These are phyloP conservation scores for Pisolithus tinctorius DNA, from an alignment of 768 basidiomycete genomes.

Conservation along the genomic window DNA sequence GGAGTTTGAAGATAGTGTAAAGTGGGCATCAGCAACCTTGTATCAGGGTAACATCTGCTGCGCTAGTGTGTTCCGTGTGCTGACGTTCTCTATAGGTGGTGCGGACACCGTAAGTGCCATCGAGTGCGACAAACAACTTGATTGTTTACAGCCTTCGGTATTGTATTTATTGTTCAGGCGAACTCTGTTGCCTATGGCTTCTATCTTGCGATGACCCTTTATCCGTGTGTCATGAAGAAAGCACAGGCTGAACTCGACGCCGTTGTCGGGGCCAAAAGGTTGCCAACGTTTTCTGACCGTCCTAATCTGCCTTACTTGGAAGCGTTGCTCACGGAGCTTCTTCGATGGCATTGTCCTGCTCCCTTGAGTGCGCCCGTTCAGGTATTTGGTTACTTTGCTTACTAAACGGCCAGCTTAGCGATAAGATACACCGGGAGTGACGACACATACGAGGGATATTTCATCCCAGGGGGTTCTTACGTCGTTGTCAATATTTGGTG, in stretches of 20 bases:
- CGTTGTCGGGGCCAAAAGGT: slow-evolving; percentile 15
- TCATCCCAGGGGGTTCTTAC: slow-evolving; percentile 13
- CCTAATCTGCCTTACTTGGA: slow-evolving; percentile 22
- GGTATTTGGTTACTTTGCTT: neutral
- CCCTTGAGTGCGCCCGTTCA: slow-evolving; percentile 6
- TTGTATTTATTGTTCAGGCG: slow-evolving; percentile 14
- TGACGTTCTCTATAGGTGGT: slow-evolving; percentile 10
- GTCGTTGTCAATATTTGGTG: slow-evolving; percentile 16
- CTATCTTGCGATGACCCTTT: slow-evolving; percentile 23
- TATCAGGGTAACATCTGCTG: slow-evolving; percentile 6
- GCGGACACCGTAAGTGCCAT: slow-evolving; percentile 17
- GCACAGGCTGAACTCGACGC: slow-evolving; percentile 22
- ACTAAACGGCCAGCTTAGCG: neutral
- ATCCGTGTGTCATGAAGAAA: slow-evolving; percentile 20
- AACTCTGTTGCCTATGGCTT: slow-evolving; percentile 8
- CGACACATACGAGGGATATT: slow-evolving; percentile 15
- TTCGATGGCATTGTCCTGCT: slow-evolving; percentile 14
- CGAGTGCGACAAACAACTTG: neutral
- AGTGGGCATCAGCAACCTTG: slow-evolving; percentile 11
- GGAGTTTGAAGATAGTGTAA: slow-evolving; percentile 11
- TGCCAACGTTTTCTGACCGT: slow-evolving; percentile 21
- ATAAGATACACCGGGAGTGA: slow-evolving; percentile 4
- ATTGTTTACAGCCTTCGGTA: neutral
- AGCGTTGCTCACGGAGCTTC: slow-evolving; percentile 18
- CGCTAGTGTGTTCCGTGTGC: neutral